phyloP scores from a whole-genome alignment of 1,284 basidiomycete species.

The Microbotryomycetes sp. region DNA sequence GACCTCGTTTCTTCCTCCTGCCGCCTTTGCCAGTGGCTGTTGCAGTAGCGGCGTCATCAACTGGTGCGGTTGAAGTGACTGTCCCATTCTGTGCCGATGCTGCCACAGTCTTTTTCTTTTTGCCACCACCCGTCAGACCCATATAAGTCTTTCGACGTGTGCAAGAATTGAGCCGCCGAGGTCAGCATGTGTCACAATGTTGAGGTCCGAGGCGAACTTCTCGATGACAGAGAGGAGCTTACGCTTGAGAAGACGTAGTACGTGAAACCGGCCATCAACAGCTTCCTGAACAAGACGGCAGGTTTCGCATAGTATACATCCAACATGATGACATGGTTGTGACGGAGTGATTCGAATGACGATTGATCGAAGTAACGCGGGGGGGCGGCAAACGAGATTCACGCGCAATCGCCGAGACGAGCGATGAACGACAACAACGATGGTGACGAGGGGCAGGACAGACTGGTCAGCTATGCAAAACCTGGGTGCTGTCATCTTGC shows the following conservation, averaged over 20 bases:
- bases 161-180: too few relatives aligned
- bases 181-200: background rate
- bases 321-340: too few relatives aligned
- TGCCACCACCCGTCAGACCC: conserved; percentile 13
- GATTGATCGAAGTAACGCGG: too few relatives aligned
- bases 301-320: too few relatives aligned
- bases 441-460: too few relatives aligned
- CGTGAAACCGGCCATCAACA: conserved; percentile 28
- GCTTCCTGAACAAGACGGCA: too few relatives aligned
- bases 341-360: too few relatives aligned
- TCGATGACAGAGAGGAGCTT: background rate
- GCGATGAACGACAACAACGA: background rate
- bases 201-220: too few relatives aligned
- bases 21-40: conserved; percentile 13
- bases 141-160: conserved; percentile 21
- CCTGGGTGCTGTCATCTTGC: too few relatives aligned
- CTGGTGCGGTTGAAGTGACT: background rate
- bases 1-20: conserved; percentile 28
- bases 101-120: conserved; percentile 9
- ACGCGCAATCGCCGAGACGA: background rate
- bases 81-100: background rate
- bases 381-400: background rate
- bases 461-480: too few relatives aligned
- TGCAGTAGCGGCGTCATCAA: background rate
- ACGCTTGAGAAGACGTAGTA: conserved; percentile 24